Conservation (phyloP, 768 basidiomycete species). For the Mycena sanguinolenta region DNA sequence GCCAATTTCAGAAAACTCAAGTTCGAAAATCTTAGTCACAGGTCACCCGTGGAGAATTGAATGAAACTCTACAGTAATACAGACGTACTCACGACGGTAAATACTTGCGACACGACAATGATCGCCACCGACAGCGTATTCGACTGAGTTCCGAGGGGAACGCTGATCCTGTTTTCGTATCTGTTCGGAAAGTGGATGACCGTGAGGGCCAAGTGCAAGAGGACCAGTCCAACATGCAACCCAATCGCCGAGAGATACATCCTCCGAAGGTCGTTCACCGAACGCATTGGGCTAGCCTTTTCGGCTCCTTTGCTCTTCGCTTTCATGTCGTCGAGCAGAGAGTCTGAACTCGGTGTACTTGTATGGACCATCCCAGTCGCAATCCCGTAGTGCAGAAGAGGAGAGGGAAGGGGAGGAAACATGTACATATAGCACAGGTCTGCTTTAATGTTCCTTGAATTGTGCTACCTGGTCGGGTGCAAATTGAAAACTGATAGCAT, state of each 20-base stretch:
- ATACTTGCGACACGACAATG: neutral
- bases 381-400: too few relatives aligned
- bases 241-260: neutral
- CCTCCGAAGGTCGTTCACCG: neutral
- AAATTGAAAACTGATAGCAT: too few relatives aligned
- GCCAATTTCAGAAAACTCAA: too few relatives aligned
- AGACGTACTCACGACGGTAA: neutral
- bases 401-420: too few relatives aligned
- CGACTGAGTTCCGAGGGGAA: neutral
- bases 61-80: too few relatives aligned
- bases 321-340: too few relatives aligned
- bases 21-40: too few relatives aligned
- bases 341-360: neutral
- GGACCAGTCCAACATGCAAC: neutral
- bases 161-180: constrained; percentile 1
- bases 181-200: neutral
- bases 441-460: too few relatives aligned
- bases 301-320: neutral
- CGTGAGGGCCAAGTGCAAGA: neutral
- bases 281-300: neutral
- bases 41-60: too few relatives aligned
- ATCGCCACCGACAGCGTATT: neutral
- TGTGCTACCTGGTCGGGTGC: too few relatives aligned
- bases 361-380: neutral
- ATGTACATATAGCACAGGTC: too few relatives aligned